Evolutionary conservation across 441 rosid genomes (phyloP).

Genomic region (Omphalea diandra): DNA sequence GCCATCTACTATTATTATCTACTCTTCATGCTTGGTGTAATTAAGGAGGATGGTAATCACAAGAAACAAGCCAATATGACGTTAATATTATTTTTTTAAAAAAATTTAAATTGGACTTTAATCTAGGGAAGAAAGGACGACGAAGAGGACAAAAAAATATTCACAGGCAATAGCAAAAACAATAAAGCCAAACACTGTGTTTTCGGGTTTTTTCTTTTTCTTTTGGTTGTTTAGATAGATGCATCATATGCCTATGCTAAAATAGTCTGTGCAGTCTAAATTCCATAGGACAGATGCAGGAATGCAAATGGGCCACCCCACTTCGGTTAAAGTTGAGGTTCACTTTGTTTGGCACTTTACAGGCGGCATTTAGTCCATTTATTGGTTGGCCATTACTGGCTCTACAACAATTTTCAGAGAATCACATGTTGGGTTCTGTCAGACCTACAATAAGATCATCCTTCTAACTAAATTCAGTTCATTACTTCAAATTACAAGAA

Average conservation of each 20-base stretch:
- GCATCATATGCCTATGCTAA: not conserved
- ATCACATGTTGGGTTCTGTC: slow-evolving; percentile 10
- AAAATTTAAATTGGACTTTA: slow-evolving; percentile 1
- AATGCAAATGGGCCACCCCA: not conserved
- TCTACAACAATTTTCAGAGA: not conserved
- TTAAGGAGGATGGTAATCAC: too few relatives aligned
- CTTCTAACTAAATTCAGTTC: slow-evolving; percentile 16
- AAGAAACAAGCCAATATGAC: too few relatives aligned
- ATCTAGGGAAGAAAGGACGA: not conserved
- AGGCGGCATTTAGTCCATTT: not conserved
- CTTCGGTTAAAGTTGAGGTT: slow-evolving; percentile 10
- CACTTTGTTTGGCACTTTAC: not conserved
- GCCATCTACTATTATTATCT: too few relatives aligned
- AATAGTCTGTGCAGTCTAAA: not conserved
- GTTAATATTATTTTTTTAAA: too few relatives aligned
- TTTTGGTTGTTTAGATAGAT: not conserved
- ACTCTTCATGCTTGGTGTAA: too few relatives aligned
- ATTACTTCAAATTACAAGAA: slow-evolving; percentile 5
- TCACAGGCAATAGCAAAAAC: slow-evolving; percentile 15
- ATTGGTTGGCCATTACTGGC: not conserved
- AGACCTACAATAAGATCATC: too few relatives aligned
- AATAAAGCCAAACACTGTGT: not conserved
- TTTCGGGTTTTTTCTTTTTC: not conserved
- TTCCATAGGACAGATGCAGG: not conserved
- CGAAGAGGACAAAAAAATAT: too few relatives aligned